Evolutionary conservation across 2,329 filamentous ascomycete species (phyloP).

Genomic region (Cladosporium sp.): DNA sequence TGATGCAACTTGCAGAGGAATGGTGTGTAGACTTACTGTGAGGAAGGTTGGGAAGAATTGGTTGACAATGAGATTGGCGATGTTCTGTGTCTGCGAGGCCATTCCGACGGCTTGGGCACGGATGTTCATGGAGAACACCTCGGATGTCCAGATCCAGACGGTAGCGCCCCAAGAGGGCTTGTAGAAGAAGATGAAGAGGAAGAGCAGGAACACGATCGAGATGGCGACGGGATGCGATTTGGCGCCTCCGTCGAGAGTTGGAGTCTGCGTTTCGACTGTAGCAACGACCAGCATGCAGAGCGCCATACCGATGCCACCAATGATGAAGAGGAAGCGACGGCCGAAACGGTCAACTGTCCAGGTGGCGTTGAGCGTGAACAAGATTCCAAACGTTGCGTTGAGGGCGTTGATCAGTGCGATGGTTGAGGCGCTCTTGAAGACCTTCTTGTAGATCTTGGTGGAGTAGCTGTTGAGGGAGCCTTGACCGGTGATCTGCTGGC

Average conservation of each 20-base stretch:
- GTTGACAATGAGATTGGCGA: slow-evolving; percentile 67
- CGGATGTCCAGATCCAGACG: slow-evolving; percentile 70
- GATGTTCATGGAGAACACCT: slow-evolving; percentile 72
- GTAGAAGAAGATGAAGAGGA: slow-evolving; percentile 38
- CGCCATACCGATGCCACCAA: slow-evolving; percentile 52
- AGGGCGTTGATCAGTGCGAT: slow-evolving; percentile 74
- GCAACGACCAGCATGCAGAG: slow-evolving; percentile 54
- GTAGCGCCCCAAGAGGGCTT: slow-evolving; percentile 71
- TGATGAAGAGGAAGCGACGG: slow-evolving; percentile 69
- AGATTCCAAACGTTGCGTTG: slow-evolving; percentile 70
- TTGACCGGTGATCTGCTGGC: slow-evolving; percentile 72
- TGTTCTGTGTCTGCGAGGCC: slow-evolving; percentile 58
- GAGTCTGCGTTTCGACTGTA: slow-evolving; percentile 59
- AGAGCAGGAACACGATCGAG: slow-evolving; percentile 62
- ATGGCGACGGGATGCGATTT: slow-evolving; percentile 64
- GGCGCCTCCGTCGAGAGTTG: slow-evolving; percentile 50
- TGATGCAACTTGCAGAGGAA: background rate
- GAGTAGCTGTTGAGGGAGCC: slow-evolving; percentile 72
- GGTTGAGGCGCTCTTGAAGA: slow-evolving; percentile 59
- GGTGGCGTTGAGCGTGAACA: slow-evolving; percentile 60
- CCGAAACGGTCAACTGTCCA: slow-evolving; percentile 43
- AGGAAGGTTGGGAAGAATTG: slow-evolving; percentile 71
- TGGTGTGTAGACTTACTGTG: slow-evolving; percentile 23
- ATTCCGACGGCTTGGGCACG: slow-evolving; percentile 70
- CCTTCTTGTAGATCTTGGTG: slow-evolving; percentile 71